A percentile compares a stretch with the other conserved stretches of the same genome.
These are phyloP conservation scores for Solanum habrochaites DNA, from an alignment of 257 asterid species.

Conservation along the genomic window DNA sequence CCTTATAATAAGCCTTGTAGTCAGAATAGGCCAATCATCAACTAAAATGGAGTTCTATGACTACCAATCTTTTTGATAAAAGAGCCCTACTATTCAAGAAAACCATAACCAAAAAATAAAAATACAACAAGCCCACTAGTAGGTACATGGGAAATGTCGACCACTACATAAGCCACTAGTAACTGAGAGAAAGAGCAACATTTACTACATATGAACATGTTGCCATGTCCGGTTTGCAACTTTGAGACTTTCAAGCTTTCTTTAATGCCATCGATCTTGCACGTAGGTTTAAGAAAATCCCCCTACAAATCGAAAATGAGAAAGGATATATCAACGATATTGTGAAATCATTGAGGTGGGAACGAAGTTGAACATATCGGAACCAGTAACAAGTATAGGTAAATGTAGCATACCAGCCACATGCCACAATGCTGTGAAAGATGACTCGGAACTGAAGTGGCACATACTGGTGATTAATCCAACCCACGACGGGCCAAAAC, in stretches of 20 bases:
- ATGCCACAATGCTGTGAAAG: conserved; percentile 70
- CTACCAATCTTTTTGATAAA: not conserved
- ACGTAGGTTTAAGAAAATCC: conserved; percentile 60
- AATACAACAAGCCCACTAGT: not conserved
- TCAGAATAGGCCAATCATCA: not conserved
- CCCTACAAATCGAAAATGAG: conserved; percentile 38
- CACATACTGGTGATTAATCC: conserved; percentile 83
- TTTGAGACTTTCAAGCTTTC: conserved; percentile 19
- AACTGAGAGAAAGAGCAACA: not conserved
- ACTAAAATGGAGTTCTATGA: not conserved
- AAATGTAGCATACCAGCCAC: conserved; percentile 49
- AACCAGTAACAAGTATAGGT: not conserved
- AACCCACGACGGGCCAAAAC: conserved; percentile 98
- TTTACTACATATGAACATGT: not conserved
- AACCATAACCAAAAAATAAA: not conserved
- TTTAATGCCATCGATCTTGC: conserved; percentile 55
- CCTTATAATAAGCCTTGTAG: not conserved
- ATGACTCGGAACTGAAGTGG: conserved; percentile 90
- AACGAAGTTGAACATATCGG: not conserved
- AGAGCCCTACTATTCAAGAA: not conserved
- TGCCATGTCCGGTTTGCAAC: not conserved
- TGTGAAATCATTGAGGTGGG: not conserved
- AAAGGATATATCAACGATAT: not conserved
- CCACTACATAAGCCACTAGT: not conserved
- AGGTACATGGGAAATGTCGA: not conserved